Percentiles rank a stretch among this genome's conserved stretches.
phyloP scores from a whole-genome alignment of 129 eudicot species.

The Daucus carota region DH1_v3.0 NC_030388.2:22242001-22242500 shows the following conservation, averaged over 20 bases:
- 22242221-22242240: slow-evolving; percentile 86
- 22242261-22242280: slow-evolving; percentile 58
- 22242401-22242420: slow-evolving; percentile 74
- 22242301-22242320: slow-evolving; percentile 61
- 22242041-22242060: too few relatives aligned
- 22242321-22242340: neutral
- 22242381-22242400: slow-evolving; percentile 71
- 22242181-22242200: neutral
- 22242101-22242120: slow-evolving; percentile 58
- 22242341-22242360: neutral
- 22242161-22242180: neutral
- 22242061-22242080: slow-evolving; percentile 28
- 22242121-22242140: slow-evolving; percentile 70
- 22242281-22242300: slow-evolving; percentile 40
- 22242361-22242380: slow-evolving; percentile 12
- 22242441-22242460: slow-evolving; percentile 83
- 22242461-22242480: slow-evolving; percentile 70
- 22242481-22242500: slow-evolving; percentile 66
- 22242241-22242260: slow-evolving; percentile 69
- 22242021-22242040: neutral
- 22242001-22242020: too few relatives aligned
- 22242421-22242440: slow-evolving; percentile 39
- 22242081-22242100: slow-evolving; percentile 80
- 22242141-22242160: slow-evolving; percentile 1
- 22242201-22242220: slow-evolving; percentile 5